Evolutionary conservation across 2,329 filamentous ascomycete species (phyloP), one percentile per base, ranked within the genome.

Genomic region (Fusarium coicis): DNA sequence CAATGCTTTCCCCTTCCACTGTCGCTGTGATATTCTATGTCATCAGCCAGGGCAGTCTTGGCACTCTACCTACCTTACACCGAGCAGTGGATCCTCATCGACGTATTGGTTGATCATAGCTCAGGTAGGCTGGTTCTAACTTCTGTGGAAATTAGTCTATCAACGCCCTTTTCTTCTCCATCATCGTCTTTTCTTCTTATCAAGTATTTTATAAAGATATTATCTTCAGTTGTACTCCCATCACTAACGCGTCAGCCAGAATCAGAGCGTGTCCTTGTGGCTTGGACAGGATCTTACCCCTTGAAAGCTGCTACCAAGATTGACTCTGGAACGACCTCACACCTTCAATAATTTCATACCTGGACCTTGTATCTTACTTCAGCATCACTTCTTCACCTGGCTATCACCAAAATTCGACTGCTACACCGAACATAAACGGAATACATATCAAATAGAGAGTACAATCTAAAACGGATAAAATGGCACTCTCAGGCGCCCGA

Each of bases 401-500:
- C n/a, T 52, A 36, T 46, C 68, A 72, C 37, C 16, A 39, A 60
- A 66, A 37, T 30, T 46, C 44, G 26, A 63, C n/a, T 37, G 12
- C 6, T 36, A 34, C 37, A 28, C 10, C 47, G 14, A 42, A 54
- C 26, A 43, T 14, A 37, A 23, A 55, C 54, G 19, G 43, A n/a
- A 58, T 10, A 58, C 40, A 26, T 53, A 26, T 18, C 18, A 43
- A 30, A 43, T 32, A 59, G 46, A 56, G 56, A 49, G 58, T 30
- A 19, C 44, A 52, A 39, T 18, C 19, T 14, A 18, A 46, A 53
- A 21, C 50, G 30, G 15, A 26, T 56, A 72, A 58, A 23, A 78
- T 80, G 79, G 66, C 75, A 70, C 67, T 67, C 54, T 66, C 65
- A 72, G 72, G 76, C 73, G 70, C 77, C 70, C 77, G 76, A 73